Percentiles rank a stretch among this genome's conserved stretches.
Evolutionary conservation across 495 filamentous ascomycete genomes (phyloP).

Genomic region (Neurospora sp.): DNA sequence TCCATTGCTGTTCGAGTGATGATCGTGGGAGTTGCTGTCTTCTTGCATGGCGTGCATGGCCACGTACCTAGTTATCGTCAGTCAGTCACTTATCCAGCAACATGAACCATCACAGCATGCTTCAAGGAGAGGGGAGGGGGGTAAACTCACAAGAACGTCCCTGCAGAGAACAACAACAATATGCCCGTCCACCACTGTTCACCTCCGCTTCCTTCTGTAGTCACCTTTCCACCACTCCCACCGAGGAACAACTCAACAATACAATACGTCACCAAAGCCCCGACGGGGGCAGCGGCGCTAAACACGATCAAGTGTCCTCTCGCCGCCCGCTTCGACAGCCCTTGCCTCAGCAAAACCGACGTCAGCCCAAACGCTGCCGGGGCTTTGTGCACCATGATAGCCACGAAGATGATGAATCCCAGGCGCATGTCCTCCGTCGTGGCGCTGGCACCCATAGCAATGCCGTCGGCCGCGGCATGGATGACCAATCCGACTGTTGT

Average conservation of each 20-base stretch:
- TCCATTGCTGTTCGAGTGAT: conserved; percentile 48
- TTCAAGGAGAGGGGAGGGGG: too few relatives aligned
- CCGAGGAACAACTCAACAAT: conserved; percentile 63
- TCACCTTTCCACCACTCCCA: conserved; percentile 27
- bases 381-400: conserved; percentile 95
- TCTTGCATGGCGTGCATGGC: conserved; percentile 99
- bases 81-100: neutral
- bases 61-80: conserved; percentile 59
- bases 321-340: conserved; percentile 73
- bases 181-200: conserved; percentile 85
- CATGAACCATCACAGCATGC: neutral
- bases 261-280: conserved; percentile 74
- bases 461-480: conserved; percentile 91
- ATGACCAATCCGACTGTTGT: conserved; percentile 94
- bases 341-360: conserved; percentile 77
- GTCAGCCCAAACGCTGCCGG: conserved; percentile 94
- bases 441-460: conserved; percentile 82
- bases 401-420: conserved; percentile 81
- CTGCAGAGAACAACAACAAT: conserved; percentile 80
- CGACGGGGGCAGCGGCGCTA: conserved; percentile 79
- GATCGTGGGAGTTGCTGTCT: conserved; percentile 45
- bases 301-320: conserved; percentile 82
- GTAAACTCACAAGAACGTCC: conserved; percentile 79
- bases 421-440: conserved; percentile 61
- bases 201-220: neutral